A percentile compares a stretch with the other conserved stretches of the same genome.
These are phyloP conservation scores for Malassezia brasiliensis DNA, from an alignment of 1,284 basidiomycete genomes.

Conservation along the genomic window DNA sequence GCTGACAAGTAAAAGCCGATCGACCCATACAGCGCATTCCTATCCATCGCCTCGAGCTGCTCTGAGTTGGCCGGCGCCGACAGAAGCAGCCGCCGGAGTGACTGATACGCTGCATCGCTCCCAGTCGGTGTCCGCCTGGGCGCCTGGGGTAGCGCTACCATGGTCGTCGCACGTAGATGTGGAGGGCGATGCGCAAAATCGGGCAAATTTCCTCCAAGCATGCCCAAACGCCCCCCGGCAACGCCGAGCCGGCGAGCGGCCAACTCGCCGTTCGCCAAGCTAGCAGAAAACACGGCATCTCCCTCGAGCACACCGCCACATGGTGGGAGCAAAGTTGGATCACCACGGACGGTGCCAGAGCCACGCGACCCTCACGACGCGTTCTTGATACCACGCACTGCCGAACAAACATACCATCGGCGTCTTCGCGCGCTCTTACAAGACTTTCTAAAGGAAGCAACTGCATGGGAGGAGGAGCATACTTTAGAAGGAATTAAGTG, in stretches of 20 bases:
- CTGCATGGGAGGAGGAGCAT: slow-evolving; percentile 33
- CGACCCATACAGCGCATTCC: slow-evolving; percentile 33
- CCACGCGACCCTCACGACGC: slow-evolving; percentile 13
- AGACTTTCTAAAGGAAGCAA: slow-evolving; percentile 24
- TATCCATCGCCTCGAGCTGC: slow-evolving; percentile 33
- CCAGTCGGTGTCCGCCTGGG: background rate
- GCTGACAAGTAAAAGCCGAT: slow-evolving; percentile 38
- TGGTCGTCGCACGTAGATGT: background rate
- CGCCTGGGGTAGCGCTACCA: background rate
- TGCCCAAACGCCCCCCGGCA: slow-evolving; percentile 8
- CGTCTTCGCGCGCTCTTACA: slow-evolving; percentile 24
- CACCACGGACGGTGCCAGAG: background rate
- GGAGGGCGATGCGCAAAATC: background rate
- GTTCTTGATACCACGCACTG: slow-evolving; percentile 24
- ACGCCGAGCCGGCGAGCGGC: slow-evolving; percentile 1
- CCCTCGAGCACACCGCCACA: background rate
- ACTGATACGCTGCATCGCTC: slow-evolving; percentile 33
- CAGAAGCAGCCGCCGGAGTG: slow-evolving; percentile 32
- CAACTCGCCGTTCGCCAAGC: slow-evolving; percentile 25
- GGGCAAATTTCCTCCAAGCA: background rate
- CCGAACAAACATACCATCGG: slow-evolving; percentile 35
- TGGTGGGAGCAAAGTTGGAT: background rate
- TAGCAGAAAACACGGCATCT: slow-evolving; percentile 7
- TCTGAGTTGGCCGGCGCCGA: slow-evolving; percentile 32
- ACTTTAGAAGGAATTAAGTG: slow-evolving; percentile 36